Conservation (phyloP, 768 basidiomycete species). For the Lentinula lateritia region DNA sequence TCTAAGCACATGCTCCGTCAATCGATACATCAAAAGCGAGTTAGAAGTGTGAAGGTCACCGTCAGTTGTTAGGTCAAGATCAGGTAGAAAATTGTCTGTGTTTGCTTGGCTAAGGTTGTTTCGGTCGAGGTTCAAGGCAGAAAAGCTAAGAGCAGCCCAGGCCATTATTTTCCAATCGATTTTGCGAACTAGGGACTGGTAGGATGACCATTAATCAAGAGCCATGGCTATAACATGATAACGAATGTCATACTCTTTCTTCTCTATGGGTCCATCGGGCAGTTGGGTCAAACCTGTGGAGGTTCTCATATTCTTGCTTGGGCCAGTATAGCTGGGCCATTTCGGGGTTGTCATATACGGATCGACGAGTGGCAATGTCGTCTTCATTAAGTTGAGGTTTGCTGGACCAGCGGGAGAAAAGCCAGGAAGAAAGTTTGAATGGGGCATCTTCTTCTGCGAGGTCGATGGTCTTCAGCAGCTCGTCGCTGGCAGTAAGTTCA, state of each 20-base stretch:
- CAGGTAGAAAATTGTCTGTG: conserved; percentile 50
- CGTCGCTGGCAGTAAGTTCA: neutral
- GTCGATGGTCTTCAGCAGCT: conserved; percentile 8
- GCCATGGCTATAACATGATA: neutral
- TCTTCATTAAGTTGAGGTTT: conserved; percentile 23
- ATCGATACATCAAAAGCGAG: neutral
- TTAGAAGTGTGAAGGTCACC: conserved; percentile 17
- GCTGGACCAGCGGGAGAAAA: conserved; percentile 22
- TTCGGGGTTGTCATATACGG: conserved; percentile 46
- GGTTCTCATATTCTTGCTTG: conserved; percentile 45
- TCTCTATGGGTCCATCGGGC: conserved; percentile 58
- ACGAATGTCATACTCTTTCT: conserved; percentile 31
- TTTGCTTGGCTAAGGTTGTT: conserved; percentile 54
- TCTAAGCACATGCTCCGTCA: conserved; percentile 23
- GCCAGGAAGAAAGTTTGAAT: conserved; percentile 27
- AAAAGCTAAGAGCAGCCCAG: conserved; percentile 52
- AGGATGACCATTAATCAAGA: neutral
- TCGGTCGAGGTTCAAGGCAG: conserved; percentile 50
- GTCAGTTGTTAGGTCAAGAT: conserved; percentile 48
- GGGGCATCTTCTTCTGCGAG: conserved; percentile 31
- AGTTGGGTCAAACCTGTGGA: conserved; percentile 49
- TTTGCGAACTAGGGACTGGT: conserved; percentile 43
- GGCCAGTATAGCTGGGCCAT: conserved; percentile 44
- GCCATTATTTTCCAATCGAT: conserved; percentile 60
- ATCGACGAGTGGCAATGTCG: conserved; percentile 41